Base-by-base conservation (phyloP, 2,329 filamentous ascomycete genomes). In the Arthrobotrys megalospora region DNA sequence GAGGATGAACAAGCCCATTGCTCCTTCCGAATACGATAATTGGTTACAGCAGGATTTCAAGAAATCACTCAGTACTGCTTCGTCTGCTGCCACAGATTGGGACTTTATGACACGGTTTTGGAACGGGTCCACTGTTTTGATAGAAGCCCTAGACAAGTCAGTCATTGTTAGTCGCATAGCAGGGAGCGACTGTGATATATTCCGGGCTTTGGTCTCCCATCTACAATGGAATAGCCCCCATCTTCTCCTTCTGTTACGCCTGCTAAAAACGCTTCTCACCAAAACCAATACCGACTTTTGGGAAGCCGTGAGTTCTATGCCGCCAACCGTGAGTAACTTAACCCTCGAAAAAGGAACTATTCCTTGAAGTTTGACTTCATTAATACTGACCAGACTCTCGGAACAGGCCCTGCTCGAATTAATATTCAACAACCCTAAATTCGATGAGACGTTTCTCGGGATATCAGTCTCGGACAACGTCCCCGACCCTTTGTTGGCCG, bases 231-330 rank as follows among this genome's bases (percentile, higher is more conserved):
- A 80, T 34, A 71, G 77, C 34, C 70, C 79, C 21, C 80, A 80
- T 50, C 69, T 82, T 28, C 79, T 79, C 38, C 48, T 80, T 19
- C 70, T 82, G 10, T 68, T 82, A 55, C 79, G 80, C 14, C 68
- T 80, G 36, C 78, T 81, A 32, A 80, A 81, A 24, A 62, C 73
- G 28, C 79, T 82, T 6, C 81, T 82, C 76, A 55, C 62, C 32
- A 81, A 82, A 58, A 72, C 81, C 16, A 79, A 78, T n/a, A 70
- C 76, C 36, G 80, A 81, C 52, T 81, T 82, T 43, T 82, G 81
- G 81, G 81, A 82, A 62, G 79, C 80, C 16, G 81, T 77, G 8
- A 55, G 73, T 50, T 77, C 73, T 2, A 77, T 77, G 73, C 73
- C 73, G 50, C 73, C 73, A 43, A 70, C 67, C 14, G 73, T 77